Evolutionary conservation across 495 filamentous ascomycete genomes (phyloP), one percentile per base, ranked within the genome.

Genomic region (Durotheca rogersii): DNA sequence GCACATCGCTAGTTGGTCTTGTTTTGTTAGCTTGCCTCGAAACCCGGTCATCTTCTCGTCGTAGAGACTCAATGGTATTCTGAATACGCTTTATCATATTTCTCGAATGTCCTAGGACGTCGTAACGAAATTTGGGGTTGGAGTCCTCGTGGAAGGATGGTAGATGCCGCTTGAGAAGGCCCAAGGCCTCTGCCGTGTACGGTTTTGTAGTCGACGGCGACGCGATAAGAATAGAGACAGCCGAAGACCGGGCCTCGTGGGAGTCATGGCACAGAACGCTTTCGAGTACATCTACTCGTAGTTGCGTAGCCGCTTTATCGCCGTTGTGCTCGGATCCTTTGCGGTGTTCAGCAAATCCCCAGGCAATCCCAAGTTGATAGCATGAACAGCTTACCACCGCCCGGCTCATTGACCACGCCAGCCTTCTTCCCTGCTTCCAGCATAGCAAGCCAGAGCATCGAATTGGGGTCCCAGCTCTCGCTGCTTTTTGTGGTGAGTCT

Each of bases 71-170:
- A 6, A 76, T 70, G 10, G 74, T 65, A 30, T 71, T 74, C 48
- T 77, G 74, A 6, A 92, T 64, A 15, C 87, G 81, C 23, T 84
- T 76, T 29, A 88, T 78, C 52, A 95, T 76, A 41, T 80, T 80
- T 12, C 81, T 84, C 10, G 83, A 80, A 39, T 83, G 65, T 25
- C 81, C 79, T 41, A 91, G 71, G 1, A 90, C 72, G 51, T 93
- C 88, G 30, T 89, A 83, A 40, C 92, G 80, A 49, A 87, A 78
- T 53, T 90, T 86, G 6, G 92, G 81, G 57, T 95, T 88, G n/a
- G 85, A 82, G 50, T 95, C 90, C 3, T 84, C 79, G 67, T 90
- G 83, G 40, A 94, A 81, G 2, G 81, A 75, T 2, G 80, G 73
- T 0, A 96, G 68, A 27, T 83, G 77, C 31, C 62, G 69, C 30